Base-by-base conservation (phyloP, 2,329 filamentous ascomycete species). In the Stenocarpella maydis region DNA sequence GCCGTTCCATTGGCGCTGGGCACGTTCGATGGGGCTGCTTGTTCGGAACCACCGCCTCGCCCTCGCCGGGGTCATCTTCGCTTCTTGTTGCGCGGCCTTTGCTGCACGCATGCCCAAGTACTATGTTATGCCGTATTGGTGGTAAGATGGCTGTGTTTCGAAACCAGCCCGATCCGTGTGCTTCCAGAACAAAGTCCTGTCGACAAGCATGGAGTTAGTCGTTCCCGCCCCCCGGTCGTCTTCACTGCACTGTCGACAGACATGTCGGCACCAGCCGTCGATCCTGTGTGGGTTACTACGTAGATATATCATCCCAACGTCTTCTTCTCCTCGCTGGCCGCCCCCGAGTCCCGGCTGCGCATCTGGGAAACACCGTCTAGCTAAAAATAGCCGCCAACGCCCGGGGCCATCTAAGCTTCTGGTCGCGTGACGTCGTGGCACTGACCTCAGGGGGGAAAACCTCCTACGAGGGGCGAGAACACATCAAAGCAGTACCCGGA, bases 41-140 rank as follows among this genome's bases (percentile, higher is more conserved):
- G n/a, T 45, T 60, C 55, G 39, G 39, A 24, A 60, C 39, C 17
- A 28, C 39, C 55, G 39, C 54, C 54, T 58, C 21, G 54, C 37
- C 54, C 19, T 43, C 21, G 24, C 37, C 54, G 7, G n/a, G 54
- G 37, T 15, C 37, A 58, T 58, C 54, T 41, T 37, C 54, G 19
- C 15, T 58, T 49, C 1, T 24, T 47, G 58, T 49, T 63, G 58
- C 58, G 58, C n/a, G 58, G 58, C 58, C 58, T 37, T 19, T 61
- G 19, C 41, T 61, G 58, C 58, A 21, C 4, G 41, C 28, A 34
- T 61, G 55, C 19, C 39, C 19, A 45, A 61, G 47, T 61, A 61
- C 55, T n/a, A n/a, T n/a, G n/a, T n/a, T n/a, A n/a, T n/a, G 55
- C 47, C 41, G 55, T 45, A 61, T 61, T 21, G 58, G 19, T 61